These are phyloP conservation scores for Trichophyton mentagrophytes DNA, from an alignment of 2,329 filamentous ascomycete genomes.

Conservation along the genomic window DNA sequence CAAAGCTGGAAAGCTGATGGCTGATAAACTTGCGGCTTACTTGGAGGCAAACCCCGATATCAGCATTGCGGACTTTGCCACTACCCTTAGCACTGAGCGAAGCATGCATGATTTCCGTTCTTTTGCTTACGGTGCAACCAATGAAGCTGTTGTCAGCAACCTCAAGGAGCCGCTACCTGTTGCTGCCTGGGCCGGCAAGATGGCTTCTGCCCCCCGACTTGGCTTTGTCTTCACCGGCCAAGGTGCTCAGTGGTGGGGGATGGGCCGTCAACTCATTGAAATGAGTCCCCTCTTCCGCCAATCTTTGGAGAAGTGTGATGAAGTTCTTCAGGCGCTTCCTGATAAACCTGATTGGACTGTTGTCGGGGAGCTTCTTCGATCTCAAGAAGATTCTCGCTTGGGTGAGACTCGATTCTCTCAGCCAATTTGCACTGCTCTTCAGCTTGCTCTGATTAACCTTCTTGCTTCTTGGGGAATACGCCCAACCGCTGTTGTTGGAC, in stretches of 20 bases:
- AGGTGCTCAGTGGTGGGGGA: conserved; percentile 26
- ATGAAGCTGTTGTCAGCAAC: neutral
- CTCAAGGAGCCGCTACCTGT: conserved; percentile 16
- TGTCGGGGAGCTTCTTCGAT: conserved; percentile 2
- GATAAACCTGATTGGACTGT: conserved; percentile 5
- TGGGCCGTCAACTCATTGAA: conserved; percentile 22
- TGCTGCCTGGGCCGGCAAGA: conserved; percentile 16
- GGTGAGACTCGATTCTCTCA: conserved; percentile 7
- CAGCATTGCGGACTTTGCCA: conserved; percentile 6
- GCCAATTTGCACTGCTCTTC: conserved; percentile 8
- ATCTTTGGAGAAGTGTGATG: conserved; percentile 3
- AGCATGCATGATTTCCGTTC: conserved; percentile 6
- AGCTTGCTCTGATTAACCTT: conserved; percentile 28
- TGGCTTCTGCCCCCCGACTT: conserved; percentile 9
- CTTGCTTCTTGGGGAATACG: conserved; percentile 22
- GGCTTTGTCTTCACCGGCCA: conserved; percentile 30
- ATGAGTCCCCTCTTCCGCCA: conserved; percentile 4
- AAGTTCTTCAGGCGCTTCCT: neutral
- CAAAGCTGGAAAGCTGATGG: conserved; percentile 9
- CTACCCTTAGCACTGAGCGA: conserved; percentile 2
- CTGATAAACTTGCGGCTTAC: conserved; percentile 6
- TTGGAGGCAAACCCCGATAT: conserved; percentile 3
- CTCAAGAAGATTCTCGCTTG: conserved; percentile 5
- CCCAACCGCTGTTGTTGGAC: conserved; percentile 20
- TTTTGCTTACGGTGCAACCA: neutral